Evolutionary conservation across 257 asterid genomes (phyloP).

Genomic region (Phtheirospermum japonicum): DNA sequence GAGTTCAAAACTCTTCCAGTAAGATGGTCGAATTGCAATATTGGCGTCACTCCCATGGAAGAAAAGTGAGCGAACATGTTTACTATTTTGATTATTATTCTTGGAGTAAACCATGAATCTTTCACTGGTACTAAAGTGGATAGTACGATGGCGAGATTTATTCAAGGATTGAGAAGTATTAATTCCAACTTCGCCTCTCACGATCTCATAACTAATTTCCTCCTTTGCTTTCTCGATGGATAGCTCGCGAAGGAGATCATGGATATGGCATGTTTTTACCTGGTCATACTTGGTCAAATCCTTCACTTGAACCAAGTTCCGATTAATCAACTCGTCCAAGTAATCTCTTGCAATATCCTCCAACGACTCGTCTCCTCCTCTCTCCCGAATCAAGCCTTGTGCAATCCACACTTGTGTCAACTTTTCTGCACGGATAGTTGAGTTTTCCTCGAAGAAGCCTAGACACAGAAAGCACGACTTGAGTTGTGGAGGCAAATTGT

Average conservation of each 20-base stretch:
- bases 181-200: background rate
- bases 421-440: conserved; percentile 23
- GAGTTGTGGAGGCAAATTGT: conserved; percentile 23
- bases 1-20: conserved; percentile 22
- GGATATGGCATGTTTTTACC: conserved; percentile 18
- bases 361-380: conserved; percentile 14
- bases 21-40: background rate
- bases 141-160: conserved; percentile 14
- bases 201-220: conserved; percentile 21
- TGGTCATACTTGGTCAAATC: background rate
- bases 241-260: conserved; percentile 24
- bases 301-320: conserved; percentile 28
- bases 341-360: conserved; percentile 33
- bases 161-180: background rate
- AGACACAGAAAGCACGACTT: conserved; percentile 33
- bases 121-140: background rate
- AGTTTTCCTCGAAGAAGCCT: conserved; percentile 23
- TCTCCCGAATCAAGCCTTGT: conserved; percentile 22
- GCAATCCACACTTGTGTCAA: conserved; percentile 35
- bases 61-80: conserved; percentile 24
- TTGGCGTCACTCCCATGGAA: background rate
- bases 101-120: too few relatives aligned
- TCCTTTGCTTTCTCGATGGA: conserved; percentile 25
- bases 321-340: conserved; percentile 27
- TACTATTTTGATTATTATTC: background rate